phyloP scores from a whole-genome alignment of 1,139 yeast species.

The Hansenula anomala region DNA sequence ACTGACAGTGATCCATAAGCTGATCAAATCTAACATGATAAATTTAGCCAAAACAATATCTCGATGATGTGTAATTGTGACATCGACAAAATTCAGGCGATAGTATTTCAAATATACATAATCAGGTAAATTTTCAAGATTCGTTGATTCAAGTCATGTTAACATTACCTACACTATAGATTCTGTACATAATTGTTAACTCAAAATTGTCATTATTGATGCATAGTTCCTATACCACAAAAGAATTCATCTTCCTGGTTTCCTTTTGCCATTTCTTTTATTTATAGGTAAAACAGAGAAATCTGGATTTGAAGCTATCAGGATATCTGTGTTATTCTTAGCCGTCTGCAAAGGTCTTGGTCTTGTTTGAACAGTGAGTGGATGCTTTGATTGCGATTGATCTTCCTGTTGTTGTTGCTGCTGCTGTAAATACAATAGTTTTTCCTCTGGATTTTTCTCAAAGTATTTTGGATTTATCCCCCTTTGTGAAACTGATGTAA shows the following conservation, averaged over 20 bases:
- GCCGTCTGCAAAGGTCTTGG: background rate
- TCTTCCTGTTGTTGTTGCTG: background rate
- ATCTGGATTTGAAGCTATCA: constrained; percentile 17
- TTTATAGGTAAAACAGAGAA: constrained; percentile 3
- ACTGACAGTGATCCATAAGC: too few relatives aligned
- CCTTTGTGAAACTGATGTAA: constrained; percentile 77
- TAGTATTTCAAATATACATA: too few relatives aligned
- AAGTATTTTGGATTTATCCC: constrained; percentile 62
- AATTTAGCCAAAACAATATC: too few relatives aligned
- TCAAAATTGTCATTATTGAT: background rate
- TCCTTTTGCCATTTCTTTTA: background rate
- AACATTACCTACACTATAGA: too few relatives aligned
- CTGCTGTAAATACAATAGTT: constrained; percentile 1
- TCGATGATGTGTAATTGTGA: too few relatives aligned
- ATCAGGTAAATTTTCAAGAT: too few relatives aligned
- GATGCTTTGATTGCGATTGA: too few relatives aligned
- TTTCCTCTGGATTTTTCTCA: constrained; percentile 19
- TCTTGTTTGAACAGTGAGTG: background rate
- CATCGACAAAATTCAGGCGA: too few relatives aligned
- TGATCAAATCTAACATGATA: too few relatives aligned
- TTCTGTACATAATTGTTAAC: too few relatives aligned
- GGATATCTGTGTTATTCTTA: constrained; percentile 7
- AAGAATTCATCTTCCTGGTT: background rate
- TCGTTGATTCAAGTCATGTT: too few relatives aligned
- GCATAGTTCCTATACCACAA: background rate